Evolutionary conservation across 805 yeast genomes (phyloP).

Genomic region (Candida tallmaniae): DNA sequence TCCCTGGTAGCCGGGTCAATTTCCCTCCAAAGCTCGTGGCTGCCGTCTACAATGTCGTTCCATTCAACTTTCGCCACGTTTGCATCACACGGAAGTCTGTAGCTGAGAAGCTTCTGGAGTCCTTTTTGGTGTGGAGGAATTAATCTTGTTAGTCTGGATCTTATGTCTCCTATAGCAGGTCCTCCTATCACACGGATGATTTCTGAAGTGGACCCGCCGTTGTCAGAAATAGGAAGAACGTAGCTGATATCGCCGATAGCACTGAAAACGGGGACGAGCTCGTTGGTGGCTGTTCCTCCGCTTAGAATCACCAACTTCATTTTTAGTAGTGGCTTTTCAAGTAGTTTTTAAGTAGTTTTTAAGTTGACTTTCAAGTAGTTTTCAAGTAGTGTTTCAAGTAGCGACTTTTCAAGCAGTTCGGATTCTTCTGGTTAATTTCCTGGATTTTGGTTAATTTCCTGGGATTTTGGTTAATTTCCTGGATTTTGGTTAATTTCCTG

Average conservation of each 20-base stretch:
- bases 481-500: no score
- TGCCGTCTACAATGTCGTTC: conserved; percentile 74
- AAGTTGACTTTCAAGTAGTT: no score
- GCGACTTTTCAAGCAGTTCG: no score
- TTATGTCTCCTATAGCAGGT: conserved; percentile 89
- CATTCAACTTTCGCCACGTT: conserved; percentile 64
- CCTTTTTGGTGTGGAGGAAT: conserved; percentile 49
- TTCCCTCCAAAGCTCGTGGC: conserved; percentile 62
- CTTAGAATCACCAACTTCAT: conserved; percentile 43
- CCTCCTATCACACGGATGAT: conserved; percentile 84
- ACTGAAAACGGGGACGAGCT: conserved; percentile 41
- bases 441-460: no score
- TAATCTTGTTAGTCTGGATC: conserved; percentile 74
- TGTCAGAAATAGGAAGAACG: conserved; percentile 81
- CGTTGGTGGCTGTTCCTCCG: conserved; percentile 88
- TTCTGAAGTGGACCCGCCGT: conserved; percentile 94
- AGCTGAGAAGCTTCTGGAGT: conserved; percentile 33
- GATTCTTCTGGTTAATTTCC: no score
- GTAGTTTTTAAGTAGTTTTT: no score
- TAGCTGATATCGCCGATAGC: conserved; percentile 42
- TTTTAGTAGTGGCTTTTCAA: no score
- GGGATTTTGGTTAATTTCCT: no score
- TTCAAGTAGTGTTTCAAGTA: no score
- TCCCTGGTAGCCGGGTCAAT: conserved; percentile 62
- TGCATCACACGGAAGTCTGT: conserved; percentile 47